Evolutionary conservation across 139 green algal species (phyloP).

Genomic region (Coelastrella sp.): DNA sequence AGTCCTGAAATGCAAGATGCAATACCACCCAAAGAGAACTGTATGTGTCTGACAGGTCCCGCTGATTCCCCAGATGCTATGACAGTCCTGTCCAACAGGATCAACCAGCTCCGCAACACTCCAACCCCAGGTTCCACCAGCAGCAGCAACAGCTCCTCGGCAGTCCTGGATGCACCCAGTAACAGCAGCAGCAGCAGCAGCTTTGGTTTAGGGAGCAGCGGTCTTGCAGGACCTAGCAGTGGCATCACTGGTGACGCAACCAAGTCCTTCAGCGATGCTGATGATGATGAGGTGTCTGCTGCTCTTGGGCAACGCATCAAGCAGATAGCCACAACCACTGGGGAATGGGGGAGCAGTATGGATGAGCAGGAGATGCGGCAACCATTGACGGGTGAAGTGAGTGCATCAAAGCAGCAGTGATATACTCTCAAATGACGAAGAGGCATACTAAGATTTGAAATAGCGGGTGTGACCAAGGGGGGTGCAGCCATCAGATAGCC

Average conservation of each 20-base stretch:
- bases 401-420: not conserved
- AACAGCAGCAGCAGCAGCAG: not conserved
- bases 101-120: constrained; percentile 19
- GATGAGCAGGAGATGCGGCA: constrained; percentile 55
- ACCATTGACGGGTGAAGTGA: constrained; percentile 38
- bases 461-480: not conserved
- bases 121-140: not conserved
- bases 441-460: no score
- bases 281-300: constrained; percentile 56
- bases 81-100: constrained; percentile 21
- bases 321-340: constrained; percentile 41
- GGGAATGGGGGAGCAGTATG: not conserved
- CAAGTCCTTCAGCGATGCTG: constrained; percentile 58
- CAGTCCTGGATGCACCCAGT: not conserved
- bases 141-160: constrained; percentile 1
- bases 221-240: not conserved
- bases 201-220: not conserved
- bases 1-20: no score
- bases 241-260: not conserved
- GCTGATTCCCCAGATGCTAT: constrained; percentile 26
- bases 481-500: no score
- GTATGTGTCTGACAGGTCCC: not conserved
- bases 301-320: constrained; percentile 50
- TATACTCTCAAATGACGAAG: no score
- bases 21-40: no score